phyloP scores from a whole-genome alignment of 768 basidiomycete genomes.

The Nidularia pulvinata region DNA sequence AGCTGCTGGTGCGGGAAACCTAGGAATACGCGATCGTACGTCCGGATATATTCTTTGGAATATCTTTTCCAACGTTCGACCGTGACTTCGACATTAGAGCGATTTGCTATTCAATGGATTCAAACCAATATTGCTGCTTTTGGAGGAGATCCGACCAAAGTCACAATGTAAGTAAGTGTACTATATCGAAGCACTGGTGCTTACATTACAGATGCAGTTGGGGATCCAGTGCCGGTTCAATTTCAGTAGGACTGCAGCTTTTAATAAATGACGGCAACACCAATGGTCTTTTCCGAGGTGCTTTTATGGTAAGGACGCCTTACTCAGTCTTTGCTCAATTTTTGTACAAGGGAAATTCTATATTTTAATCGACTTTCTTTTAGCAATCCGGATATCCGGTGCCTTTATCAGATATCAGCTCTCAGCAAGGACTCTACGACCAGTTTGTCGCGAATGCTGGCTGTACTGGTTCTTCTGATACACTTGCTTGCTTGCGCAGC shows the following conservation, averaged over 20 bases:
- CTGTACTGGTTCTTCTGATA: slow-evolving; percentile 21
- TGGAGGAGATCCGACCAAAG: slow-evolving; percentile 49
- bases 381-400: slow-evolving; percentile 12
- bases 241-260: slow-evolving; percentile 13
- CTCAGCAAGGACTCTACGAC: slow-evolving; percentile 16
- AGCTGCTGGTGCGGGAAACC: slow-evolving; percentile 37
- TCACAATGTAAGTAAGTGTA: slow-evolving; percentile 31
- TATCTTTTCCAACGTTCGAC: neutral
- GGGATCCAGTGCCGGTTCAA: slow-evolving; percentile 37
- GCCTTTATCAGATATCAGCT: neutral
- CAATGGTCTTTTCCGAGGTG: slow-evolving; percentile 11
- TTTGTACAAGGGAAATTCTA: neutral
- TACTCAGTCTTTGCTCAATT: neutral
- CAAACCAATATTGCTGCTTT: slow-evolving; percentile 50
- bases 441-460: slow-evolving; percentile 23
- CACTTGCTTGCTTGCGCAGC: slow-evolving; percentile 28
- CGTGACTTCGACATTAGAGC: slow-evolving; percentile 21
- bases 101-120: slow-evolving; percentile 52
- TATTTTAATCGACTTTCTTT: neutral
- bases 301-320: slow-evolving; percentile 10
- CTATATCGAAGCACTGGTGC: neutral
- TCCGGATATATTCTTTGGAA: slow-evolving; percentile 4
- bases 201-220: slow-evolving; percentile 14
- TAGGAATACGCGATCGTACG: slow-evolving; percentile 52
- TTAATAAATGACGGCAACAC: slow-evolving; percentile 12